Evolutionary conservation across 1,284 basidiomycete genomes (phyloP), one percentile per base, ranked within the genome.

Genomic region (Leccinum solheimii): DNA sequence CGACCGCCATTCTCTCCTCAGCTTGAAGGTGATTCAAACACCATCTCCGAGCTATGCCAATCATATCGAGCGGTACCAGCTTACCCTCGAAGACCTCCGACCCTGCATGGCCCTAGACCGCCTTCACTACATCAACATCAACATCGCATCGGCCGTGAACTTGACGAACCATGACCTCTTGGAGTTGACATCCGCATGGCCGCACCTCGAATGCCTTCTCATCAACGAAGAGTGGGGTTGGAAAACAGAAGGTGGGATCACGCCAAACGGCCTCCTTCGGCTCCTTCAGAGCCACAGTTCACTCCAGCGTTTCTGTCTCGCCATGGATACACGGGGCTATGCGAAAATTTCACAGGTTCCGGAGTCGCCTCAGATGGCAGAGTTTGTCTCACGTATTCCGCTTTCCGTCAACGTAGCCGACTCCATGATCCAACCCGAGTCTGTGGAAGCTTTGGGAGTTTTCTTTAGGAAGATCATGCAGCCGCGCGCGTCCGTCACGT

Each of bases 191-290:
- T 59, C 67, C 11, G 61, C 65, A 7, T 68, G 67, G 61, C 68
- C 67, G 5, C 57, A 30, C n/a, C 53, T 70, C 3, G 64, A 68
- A 43, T 30, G 45, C 11, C 59, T 70, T 14, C 56, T 65, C 52
- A 58, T 68, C 11, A 68, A 68, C 30, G 56, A 67, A 36, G 64
- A 65, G 10, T 68, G 67, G 60, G 67, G 67, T 26, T 68, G 67
- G 67, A 61, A 58, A 36, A 58, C 59, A 10, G 59, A 55, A 14
- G 55, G 64, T 6, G 67, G 67, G 16, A 52, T 68, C 49, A 69
- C 67, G 0, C 67, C 68, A 5, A 38, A 48, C 5, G 68, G 67
- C 10, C 59, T 70, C 26, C 34, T 64, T 21, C 61, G 19, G 4
- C 54, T 70, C 23, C 62, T 68, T 14, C 51, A 60, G 43, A 48